Evolutionary conservation across 2,329 filamentous ascomycete genomes (phyloP).

Genomic region (Aureobasidium sp.): DNA sequence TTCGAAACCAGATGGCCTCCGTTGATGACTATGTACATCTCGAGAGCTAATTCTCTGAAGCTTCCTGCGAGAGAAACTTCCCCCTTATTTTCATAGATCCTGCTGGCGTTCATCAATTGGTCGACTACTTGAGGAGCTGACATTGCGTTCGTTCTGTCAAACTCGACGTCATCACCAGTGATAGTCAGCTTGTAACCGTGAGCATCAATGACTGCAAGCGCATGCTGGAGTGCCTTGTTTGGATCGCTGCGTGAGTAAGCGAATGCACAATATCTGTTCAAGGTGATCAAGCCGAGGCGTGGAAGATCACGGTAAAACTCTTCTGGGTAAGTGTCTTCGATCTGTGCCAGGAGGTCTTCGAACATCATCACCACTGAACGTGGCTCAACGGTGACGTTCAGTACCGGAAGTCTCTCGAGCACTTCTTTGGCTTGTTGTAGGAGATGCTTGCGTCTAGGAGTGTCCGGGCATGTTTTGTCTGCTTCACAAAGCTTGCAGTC

Average conservation of each 20-base stretch:
- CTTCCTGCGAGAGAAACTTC: background rate
- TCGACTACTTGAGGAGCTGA: conserved; percentile 6
- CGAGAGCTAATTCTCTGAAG: background rate
- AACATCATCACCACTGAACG: background rate
- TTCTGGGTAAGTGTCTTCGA: background rate
- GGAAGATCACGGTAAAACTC: background rate
- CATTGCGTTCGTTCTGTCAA: background rate
- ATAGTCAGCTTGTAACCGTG: background rate
- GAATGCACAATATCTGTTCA: background rate
- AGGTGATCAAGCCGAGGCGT: background rate
- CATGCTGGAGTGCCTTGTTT: background rate
- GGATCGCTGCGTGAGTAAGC: background rate
- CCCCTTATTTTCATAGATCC: background rate
- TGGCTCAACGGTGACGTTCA: background rate
- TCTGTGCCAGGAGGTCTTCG: background rate
- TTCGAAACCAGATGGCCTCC: conserved; percentile 5
- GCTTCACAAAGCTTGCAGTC: conserved; percentile 34
- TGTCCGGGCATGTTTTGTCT: background rate
- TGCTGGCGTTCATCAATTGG: background rate
- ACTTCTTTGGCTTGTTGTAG: background rate
- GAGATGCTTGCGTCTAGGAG: background rate
- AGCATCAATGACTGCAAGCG: background rate
- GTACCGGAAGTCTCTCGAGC: background rate
- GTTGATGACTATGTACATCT: conserved; percentile 10
- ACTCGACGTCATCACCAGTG: background rate